A percentile compares a stretch with the other conserved stretches of the same genome.
phyloP scores from a whole-genome alignment of 768 basidiomycete genomes.

The Exsudoporus frostii region DNA sequence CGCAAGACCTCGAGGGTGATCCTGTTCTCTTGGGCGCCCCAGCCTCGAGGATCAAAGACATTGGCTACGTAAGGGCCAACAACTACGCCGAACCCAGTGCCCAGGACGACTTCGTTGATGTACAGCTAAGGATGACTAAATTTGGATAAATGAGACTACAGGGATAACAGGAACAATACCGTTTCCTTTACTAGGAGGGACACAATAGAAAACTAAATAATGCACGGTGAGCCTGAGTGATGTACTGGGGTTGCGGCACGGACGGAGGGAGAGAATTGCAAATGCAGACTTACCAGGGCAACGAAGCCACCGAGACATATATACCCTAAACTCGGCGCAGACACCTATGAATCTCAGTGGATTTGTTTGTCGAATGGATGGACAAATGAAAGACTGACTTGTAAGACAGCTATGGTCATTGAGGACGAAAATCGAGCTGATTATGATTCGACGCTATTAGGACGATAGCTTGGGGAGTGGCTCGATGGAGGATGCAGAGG shows the following conservation, averaged over 20 bases:
- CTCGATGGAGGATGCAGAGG: too few relatives aligned
- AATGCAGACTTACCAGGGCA: conserved; percentile 39
- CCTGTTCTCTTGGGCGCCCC: conserved; percentile 50
- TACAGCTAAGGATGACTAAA: conserved; percentile 54
- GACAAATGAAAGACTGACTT: conserved; percentile 20
- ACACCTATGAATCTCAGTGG: conserved; percentile 40
- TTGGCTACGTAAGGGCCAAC: conserved; percentile 72
- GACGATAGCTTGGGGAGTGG: too few relatives aligned
- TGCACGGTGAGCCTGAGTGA: neutral
- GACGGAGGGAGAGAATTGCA: neutral
- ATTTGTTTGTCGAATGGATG: conserved; percentile 14
- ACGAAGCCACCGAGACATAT: conserved; percentile 59
- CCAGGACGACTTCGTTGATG: conserved; percentile 92
- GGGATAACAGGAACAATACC: conserved; percentile 36
- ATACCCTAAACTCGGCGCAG: conserved; percentile 53
- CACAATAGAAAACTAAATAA: conserved; percentile 71
- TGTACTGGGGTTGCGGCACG: neutral
- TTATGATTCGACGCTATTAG: too few relatives aligned
- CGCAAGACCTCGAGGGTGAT: conserved; percentile 88
- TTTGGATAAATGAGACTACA: neutral
- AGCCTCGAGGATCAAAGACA: conserved; percentile 74
- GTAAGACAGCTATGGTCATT: conserved; percentile 23
- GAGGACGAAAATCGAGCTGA: neutral
- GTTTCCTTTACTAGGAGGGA: conserved; percentile 82
- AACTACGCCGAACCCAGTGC: conserved; percentile 59